These are phyloP conservation scores for Podila minutissima DNA, from an alignment of 192 early-diverging fungal genomes.

Conservation along the genomic window DNA sequence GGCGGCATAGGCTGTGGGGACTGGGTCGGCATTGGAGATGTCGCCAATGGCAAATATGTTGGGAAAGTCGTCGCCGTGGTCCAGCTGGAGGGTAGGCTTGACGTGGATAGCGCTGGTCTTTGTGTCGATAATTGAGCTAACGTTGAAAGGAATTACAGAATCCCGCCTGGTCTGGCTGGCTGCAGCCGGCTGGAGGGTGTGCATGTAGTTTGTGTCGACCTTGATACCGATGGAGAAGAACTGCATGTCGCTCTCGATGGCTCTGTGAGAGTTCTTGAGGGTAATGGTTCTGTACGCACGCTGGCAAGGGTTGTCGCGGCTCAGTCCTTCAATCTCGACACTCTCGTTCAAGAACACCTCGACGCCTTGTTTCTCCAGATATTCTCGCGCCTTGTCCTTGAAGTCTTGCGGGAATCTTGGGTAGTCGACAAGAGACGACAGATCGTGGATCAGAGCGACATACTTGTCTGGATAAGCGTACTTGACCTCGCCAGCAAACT, in stretches of 20 bases:
- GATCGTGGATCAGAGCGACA: constrained; percentile 73
- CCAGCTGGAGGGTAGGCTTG: constrained; percentile 75
- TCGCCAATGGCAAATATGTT: constrained; percentile 86
- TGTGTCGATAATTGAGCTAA: constrained; percentile 47
- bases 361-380: constrained; percentile 58
- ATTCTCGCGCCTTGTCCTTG: constrained; percentile 66
- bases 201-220: constrained; percentile 13
- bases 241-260: constrained; percentile 56
- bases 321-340: constrained; percentile 59
- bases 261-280: constrained; percentile 16
- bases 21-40: constrained; percentile 59
- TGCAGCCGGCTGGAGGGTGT: constrained; percentile 63
- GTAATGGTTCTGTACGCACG: constrained; percentile 46
- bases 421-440: constrained; percentile 58
- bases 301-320: constrained; percentile 62
- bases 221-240: constrained; percentile 30
- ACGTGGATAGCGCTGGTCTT: constrained; percentile 70
- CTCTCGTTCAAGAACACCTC: constrained; percentile 53
- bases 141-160: constrained; percentile 44
- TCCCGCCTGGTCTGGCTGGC: constrained; percentile 69
- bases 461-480: constrained; percentile 64
- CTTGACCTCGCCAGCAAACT: constrained; percentile 80
- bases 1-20: constrained; percentile 45
- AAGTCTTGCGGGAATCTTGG: constrained; percentile 59
- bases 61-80: constrained; percentile 53